Conservation (phyloP, 176 grass and related monocot species). For the Carex parvula region DNA sequence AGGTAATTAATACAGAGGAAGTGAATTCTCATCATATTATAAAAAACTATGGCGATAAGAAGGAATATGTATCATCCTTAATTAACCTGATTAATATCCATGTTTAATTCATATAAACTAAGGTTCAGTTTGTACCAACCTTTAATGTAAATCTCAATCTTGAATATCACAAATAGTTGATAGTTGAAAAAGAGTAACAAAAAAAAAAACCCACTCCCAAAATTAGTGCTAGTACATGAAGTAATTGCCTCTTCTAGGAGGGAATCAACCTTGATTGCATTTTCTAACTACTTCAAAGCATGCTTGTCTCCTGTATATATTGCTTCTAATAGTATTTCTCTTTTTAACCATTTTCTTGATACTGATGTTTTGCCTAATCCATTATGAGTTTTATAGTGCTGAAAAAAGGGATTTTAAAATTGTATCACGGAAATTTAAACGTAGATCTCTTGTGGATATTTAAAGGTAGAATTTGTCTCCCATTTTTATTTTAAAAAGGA, state of each 20-base stretch:
- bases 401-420: not conserved
- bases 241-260: not conserved
- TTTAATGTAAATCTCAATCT: not conserved
- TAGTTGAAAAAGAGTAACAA: not conserved
- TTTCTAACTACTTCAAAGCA: conserved; percentile 25
- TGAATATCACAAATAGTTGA: not conserved
- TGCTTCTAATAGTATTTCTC: conserved; percentile 12
- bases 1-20: not conserved
- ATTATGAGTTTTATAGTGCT: conserved; percentile 18
- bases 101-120: not conserved
- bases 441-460: too few relatives aligned
- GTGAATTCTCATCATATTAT: not conserved
- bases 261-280: conserved; percentile 18
- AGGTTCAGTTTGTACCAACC: not conserved
- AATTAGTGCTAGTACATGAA: conserved; percentile 8
- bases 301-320: conserved; percentile 7
- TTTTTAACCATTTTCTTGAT: not conserved
- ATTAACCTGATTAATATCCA: not conserved
- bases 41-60: not conserved
- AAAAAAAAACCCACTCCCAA: not conserved
- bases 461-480: too few relatives aligned
- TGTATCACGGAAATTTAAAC: not conserved
- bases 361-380: conserved; percentile 28
- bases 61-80: not conserved
- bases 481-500: too few relatives aligned